These are phyloP conservation scores for Fraxinus cuspidata DNA, from an alignment of 257 asterid genomes.

Conservation along the genomic window DNA sequence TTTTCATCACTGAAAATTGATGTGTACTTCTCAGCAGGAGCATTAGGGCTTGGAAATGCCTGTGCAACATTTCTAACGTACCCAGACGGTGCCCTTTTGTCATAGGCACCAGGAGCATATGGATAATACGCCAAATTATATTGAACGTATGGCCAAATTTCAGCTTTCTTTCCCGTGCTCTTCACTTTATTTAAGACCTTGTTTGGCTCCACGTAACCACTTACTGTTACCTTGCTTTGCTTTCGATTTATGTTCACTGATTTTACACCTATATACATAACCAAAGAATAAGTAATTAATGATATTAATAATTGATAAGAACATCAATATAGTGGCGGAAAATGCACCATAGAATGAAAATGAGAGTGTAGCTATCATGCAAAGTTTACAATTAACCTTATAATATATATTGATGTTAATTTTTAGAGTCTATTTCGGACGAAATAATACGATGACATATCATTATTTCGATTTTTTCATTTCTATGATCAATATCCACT, in stretches of 20 bases:
- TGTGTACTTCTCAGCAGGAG: constrained; percentile 40
- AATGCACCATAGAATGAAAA: neutral
- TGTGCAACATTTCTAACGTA: constrained; percentile 65
- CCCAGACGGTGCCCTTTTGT: constrained; percentile 82
- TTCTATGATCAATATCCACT: too few relatives aligned
- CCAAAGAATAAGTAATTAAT: neutral
- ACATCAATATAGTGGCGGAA: neutral
- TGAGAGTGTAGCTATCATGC: too few relatives aligned
- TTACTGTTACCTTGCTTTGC: constrained; percentile 60
- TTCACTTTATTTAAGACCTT: constrained; percentile 56
- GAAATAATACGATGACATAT: too few relatives aligned
- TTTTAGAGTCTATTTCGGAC: too few relatives aligned
- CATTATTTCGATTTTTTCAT: too few relatives aligned
- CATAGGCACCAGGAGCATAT: constrained; percentile 67
- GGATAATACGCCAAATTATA: constrained; percentile 65
- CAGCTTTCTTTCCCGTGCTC: constrained; percentile 67
- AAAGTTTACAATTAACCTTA: too few relatives aligned
- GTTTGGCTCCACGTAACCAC: constrained; percentile 54
- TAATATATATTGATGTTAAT: too few relatives aligned
- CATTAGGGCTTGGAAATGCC: constrained; percentile 50
- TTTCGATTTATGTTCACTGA: constrained; percentile 62
- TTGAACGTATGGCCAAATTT: constrained; percentile 74
- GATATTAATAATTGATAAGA: too few relatives aligned
- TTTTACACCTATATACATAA: constrained; percentile 52
- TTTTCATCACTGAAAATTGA: constrained; percentile 71